Evolutionary conservation across 768 basidiomycete genomes (phyloP).

Genomic region (Termitomyces sp.): DNA sequence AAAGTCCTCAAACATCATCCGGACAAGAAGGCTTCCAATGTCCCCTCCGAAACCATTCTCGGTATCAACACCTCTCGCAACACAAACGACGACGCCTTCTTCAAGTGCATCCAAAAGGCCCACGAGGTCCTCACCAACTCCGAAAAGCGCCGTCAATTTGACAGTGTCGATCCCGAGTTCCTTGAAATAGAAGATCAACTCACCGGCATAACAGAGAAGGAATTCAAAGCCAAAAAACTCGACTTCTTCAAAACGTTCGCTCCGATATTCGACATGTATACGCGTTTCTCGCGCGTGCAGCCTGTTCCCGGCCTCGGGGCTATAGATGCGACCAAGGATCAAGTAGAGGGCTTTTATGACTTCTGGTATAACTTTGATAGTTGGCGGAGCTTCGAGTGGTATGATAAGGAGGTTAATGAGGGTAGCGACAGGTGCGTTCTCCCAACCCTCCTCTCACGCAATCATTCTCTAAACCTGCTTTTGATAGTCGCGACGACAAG

Average conservation of each 20-base stretch:
- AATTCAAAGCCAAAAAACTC: constrained; percentile 54
- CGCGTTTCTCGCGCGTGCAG: constrained; percentile 84
- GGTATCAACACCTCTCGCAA: constrained; percentile 63
- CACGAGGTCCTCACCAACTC: constrained; percentile 85
- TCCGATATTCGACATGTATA: constrained; percentile 86
- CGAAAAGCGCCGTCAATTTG: constrained; percentile 91
- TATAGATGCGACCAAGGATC: constrained; percentile 65
- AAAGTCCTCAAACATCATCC: constrained; percentile 97
- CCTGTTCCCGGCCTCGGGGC: constrained; percentile 81
- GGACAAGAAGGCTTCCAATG: constrained; percentile 75
- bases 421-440: constrained; percentile 80
- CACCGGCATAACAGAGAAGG: constrained; percentile 47
- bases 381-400: constrained; percentile 97
- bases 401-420: constrained; percentile 98
- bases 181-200: constrained; percentile 71
- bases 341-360: constrained; percentile 93
- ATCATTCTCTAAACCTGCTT: neutral
- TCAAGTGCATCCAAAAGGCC: constrained; percentile 99
- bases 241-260: constrained; percentile 71
- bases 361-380: constrained; percentile 99
- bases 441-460: neutral
- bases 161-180: constrained; percentile 86
- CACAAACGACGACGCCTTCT: constrained; percentile 96
- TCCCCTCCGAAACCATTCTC: constrained; percentile 24
- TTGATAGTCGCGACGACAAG: constrained; percentile 90